phyloP scores from a whole-genome alignment of 1,139 yeast species.

The Blastobotrys serpentis region DNA sequence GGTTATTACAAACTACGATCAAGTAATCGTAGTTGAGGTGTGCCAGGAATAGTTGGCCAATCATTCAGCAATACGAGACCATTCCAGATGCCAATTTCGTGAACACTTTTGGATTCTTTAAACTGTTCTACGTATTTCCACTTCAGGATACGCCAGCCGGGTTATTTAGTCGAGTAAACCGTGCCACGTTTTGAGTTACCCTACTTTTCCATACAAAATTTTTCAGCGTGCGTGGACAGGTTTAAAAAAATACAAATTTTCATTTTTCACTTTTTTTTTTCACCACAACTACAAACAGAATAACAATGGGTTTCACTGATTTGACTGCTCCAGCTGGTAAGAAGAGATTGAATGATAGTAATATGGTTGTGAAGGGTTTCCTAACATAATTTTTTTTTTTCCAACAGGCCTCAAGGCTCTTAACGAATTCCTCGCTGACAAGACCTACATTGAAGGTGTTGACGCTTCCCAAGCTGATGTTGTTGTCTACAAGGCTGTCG shows the following conservation, averaged over 20 bases:
- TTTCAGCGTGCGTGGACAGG: constrained; percentile 5
- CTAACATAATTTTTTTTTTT: not conserved
- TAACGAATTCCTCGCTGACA: constrained; percentile 84
- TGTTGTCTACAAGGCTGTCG: constrained; percentile 89
- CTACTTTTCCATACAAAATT: not conserved
- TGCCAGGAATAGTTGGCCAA: too few species aligned
- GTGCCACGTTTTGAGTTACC: not conserved
- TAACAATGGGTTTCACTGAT: constrained; percentile 15
- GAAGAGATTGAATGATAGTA: not conserved
- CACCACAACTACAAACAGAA: not conserved
- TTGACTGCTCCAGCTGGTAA: constrained; percentile 13
- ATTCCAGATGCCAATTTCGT: too few species aligned
- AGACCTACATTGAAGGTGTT: constrained; percentile 83
- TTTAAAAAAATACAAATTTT: not conserved
- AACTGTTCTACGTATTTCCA: too few species aligned
- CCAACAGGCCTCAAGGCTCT: constrained; percentile 67
- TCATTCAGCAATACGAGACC: too few species aligned
- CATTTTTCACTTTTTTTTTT: constrained; percentile 4
- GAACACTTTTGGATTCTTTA: too few species aligned
- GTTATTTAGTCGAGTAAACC: not conserved
- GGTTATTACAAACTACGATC: too few species aligned
- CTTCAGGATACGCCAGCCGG: too few species aligned
- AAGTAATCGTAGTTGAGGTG: too few species aligned
- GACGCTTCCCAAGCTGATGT: constrained; percentile 90
- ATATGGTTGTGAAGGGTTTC: not conserved